These are phyloP conservation scores for Camillea tinctor DNA, from an alignment of 2,329 filamentous ascomycete species.

Conservation along the genomic window DNA sequence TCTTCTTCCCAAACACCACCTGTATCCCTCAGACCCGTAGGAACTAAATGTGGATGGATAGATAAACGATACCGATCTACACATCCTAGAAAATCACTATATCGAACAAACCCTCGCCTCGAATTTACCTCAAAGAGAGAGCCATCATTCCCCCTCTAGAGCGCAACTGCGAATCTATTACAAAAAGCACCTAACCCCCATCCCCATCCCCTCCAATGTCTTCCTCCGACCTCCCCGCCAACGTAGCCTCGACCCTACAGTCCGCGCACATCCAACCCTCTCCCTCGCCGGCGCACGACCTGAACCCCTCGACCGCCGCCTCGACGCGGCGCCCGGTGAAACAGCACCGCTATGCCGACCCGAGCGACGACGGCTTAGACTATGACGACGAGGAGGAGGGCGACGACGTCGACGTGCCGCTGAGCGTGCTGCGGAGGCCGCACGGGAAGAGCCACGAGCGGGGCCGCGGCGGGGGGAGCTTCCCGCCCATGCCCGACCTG, in stretches of 20 bases:
- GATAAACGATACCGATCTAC: background rate
- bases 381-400: slow-evolving; percentile 56
- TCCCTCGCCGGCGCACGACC: slow-evolving; percentile 71
- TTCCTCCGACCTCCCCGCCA: slow-evolving; percentile 54
- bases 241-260: slow-evolving; percentile 78
- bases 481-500: slow-evolving; percentile 77
- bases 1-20: too few species aligned
- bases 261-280: slow-evolving; percentile 72
- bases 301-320: slow-evolving; percentile 76
- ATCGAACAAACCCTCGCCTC: too few species aligned
- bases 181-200: background rate
- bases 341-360: slow-evolving; percentile 32
- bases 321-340: slow-evolving; percentile 63
- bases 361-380: slow-evolving; percentile 39
- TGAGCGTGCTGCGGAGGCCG: slow-evolving; percentile 47
- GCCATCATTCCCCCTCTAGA: too few species aligned
- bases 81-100: background rate
- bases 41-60: background rate
- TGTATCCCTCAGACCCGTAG: too few species aligned
- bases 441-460: slow-evolving; percentile 8
- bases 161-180: background rate
- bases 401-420: slow-evolving; percentile 61
- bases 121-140: too few species aligned
- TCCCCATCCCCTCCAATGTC: slow-evolving; percentile 45
- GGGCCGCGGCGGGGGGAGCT: slow-evolving; percentile 10